Evolutionary conservation across 257 asterid species (phyloP), one percentile per base, ranked within the genome.

Genomic region (Knoxia roxburghii): DNA sequence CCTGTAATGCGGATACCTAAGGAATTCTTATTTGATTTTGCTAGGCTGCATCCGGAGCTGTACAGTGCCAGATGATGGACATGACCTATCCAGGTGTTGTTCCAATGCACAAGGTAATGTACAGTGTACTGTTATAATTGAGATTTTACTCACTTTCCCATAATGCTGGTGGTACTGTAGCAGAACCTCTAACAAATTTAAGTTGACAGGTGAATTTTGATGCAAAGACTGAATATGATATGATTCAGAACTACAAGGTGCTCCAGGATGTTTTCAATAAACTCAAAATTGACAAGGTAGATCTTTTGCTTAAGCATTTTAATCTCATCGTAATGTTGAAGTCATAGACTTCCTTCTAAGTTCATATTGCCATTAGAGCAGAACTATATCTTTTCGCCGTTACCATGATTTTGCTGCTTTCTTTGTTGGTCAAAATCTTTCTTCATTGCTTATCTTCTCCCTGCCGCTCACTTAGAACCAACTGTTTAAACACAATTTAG

Each of bases 11-110:
- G 26, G 51, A 64, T 54, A 45, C 39, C 59, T 14, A 33, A 32
- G 39, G 46, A 48, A 37, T 41, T 55, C 57, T 58, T 29, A 43
- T 48, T 57, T 67, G 11, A 15, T 61, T 75, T 46, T 57, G 43
- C 62, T 74, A 91, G 98, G 96, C 90, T 72, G 94, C 95, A 39
- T 89, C 98, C 41, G 98, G 98, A 48, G 98, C 98, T 56, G 95
- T 89, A 65, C 98, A 91, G 69, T 91, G 98, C 64, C 98, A 91
- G 84, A 79, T 91, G 94, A 87, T 91, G 84, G 98, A 91, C 79
- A 84, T 86, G 95, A 82, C 90, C 67, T 78, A 81, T 72, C 91
- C 96, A 30, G 98, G 96, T 67, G 81, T 85, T 55, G 98, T 91
- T 81, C 98, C 98, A 2, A 91, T 91, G 91, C 98, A 91, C 82